Percentiles rank a stretch among this genome's conserved stretches.
Conservation (phyloP, 495 filamentous ascomycete species). For the Xylaria nigripes region DNA sequence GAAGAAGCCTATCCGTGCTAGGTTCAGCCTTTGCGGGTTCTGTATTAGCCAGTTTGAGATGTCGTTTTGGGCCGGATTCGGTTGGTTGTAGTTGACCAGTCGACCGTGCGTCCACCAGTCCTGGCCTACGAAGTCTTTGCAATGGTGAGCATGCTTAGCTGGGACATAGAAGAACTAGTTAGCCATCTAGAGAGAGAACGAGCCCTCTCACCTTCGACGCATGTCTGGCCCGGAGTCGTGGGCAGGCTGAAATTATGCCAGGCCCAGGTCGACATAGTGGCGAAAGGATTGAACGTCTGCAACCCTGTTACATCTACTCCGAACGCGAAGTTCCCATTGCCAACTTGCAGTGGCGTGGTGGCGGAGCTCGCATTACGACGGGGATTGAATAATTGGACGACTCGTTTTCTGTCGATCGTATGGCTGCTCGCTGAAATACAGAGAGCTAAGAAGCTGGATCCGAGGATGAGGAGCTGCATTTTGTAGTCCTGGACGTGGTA, state of each 20-base stretch:
- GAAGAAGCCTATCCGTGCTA: conserved; percentile 39
- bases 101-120: conserved; percentile 50
- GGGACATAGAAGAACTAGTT: neutral
- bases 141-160: neutral
- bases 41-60: conserved; percentile 48
- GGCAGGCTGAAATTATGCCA: conserved; percentile 53
- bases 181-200: too few species aligned
- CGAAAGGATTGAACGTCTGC: conserved; percentile 54
- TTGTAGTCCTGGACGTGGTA: too few species aligned
- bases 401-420: conserved; percentile 24
- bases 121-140: conserved; percentile 35
- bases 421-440: neutral
- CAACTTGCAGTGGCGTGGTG: conserved; percentile 44
- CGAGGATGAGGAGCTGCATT: neutral
- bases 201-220: conserved; percentile 28
- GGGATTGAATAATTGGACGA: conserved; percentile 37
- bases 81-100: conserved; percentile 44
- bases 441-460: conserved; percentile 10
- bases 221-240: conserved; percentile 33
- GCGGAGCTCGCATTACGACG: conserved; percentile 38
- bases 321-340: conserved; percentile 51
- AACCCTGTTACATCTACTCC: conserved; percentile 46
- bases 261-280: conserved; percentile 47
- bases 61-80: conserved; percentile 41
- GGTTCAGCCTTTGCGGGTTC: conserved; percentile 46